phyloP scores from a whole-genome alignment of 441 rosid species.

The Theobroma grandiflorum region DNA sequence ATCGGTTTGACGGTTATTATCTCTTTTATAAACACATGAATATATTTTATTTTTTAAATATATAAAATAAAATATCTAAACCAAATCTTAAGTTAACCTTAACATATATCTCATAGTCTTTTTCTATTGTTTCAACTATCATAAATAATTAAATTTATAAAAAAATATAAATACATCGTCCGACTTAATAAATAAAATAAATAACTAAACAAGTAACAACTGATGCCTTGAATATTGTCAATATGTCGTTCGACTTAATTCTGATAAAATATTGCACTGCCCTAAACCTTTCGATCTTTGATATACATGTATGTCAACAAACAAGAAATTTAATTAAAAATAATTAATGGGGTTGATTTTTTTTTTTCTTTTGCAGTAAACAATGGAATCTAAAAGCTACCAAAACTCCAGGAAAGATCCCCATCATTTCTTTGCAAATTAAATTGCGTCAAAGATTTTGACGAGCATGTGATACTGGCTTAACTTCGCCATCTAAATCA shows the following conservation, averaged over 20 bases:
- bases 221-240: neutral
- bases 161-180: no score
- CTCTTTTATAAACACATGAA: no score
- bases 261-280: neutral
- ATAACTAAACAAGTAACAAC: neutral
- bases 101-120: no score
- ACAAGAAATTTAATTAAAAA: neutral
- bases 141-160: no score
- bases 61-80: no score
- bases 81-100: no score
- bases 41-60: no score
- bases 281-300: neutral
- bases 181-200: neutral
- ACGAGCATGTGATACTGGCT: neutral
- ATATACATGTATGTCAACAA: no score
- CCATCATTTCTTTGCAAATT: constrained; percentile 4
- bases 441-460: neutral
- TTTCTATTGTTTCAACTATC: no score
- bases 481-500: neutral
- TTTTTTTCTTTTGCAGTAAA: neutral
- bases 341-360: neutral
- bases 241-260: neutral
- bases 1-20: no score
- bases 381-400: neutral
- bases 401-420: neutral